Evolutionary conservation across 1,139 yeast genomes (phyloP), one percentile per base, ranked within the genome.

Genomic region (Saccharomyces uvarum): DNA sequence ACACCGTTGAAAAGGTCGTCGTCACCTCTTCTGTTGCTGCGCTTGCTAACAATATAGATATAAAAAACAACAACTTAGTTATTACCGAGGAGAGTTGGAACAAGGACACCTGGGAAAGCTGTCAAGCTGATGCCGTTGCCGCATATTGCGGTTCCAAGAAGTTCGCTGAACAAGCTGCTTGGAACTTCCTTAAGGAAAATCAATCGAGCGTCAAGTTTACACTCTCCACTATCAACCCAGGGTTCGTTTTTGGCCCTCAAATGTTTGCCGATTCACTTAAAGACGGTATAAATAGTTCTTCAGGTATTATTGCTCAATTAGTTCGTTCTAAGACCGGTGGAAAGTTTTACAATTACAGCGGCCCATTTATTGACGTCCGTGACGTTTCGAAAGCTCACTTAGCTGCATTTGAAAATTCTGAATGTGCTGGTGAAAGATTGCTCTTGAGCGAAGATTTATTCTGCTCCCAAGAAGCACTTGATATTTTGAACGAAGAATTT

Each of bases 21-120:
- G 66, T 80, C 31, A 82, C 86, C 1, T 81, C 86, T 0, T 80
- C 85, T 0, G 76, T 72, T 62, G 84, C 83, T 9, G 76, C 84
- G 0, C 73, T 77, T 48, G 52, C 62, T 41, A 61, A 67, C 42
- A 21, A 24, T 41, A 26, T 13, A 21, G 19, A 49, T 16, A 46
- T 50, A 27, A 49, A 14, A 2, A 52, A 51, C 47, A 38, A 41
- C 21, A 26, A 41, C 19, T 46, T 29, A 29, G 27, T 50, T 7
- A 52, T 59, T 11, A 65, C 60, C 4, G 79, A 76, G 58, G 59
- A 65, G 1, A 55, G 67, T 6, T 77, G 80, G 79, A 74, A 74
- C 57, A 66, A 65, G 42, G 68, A 73, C 48, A 65, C 71, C 16
- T 65, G 70, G 63, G 75, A 72, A 48, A 47, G 65, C 64, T 51